Base-by-base conservation (phyloP, 768 basidiomycete genomes). In the Tricholoma matsutake region DNA sequence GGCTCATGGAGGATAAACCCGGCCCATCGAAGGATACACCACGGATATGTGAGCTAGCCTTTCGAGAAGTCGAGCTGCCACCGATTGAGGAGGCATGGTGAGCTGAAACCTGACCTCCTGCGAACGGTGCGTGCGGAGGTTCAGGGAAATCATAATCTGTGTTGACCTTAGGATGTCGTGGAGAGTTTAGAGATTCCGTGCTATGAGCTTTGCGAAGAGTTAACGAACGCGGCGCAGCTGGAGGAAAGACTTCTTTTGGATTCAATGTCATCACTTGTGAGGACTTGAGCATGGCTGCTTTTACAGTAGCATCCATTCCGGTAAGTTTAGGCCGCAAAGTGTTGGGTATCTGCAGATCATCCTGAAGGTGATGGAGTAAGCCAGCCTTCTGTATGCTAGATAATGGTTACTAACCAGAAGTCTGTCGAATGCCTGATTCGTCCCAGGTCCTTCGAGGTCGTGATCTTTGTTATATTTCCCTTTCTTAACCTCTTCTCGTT, bases 211-310 rank as follows among this genome's bases (percentile, higher is more conserved):
- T 84, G 49, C 92, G 85, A 34, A 92, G 72, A 39, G 72, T 67
- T 37, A 66, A 65, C 18, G 83, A 75, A 53, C 81, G 81, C 28
- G 88, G 84, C 4, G 85, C 82, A 16, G 70, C 64, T 2, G 84
- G 82, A 39, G 74, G 74, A 22, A 72, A 66, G 34, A 49, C 69
- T 28, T 71, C 16, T 73, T 64, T 25, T 71, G 68, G 29, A 61
- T 74, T 79, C 7, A 78, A 72, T 18, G 81, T 75, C 71, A 91
- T 76, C 28, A 83, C 82, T 31, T 88, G 86, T 0, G 92, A 93
- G 0, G 92, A 92, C 70, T 91, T 93, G 59, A 96, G 78, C 91
- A 96, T 95, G 11, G 91, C 91, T 4, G 91, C 92, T 71, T 96
- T 96, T 54, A 96, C 90, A 1, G 88, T 86, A 0, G 87, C 76